Evolutionary conservation across 2,329 filamentous ascomycete species (phyloP), one percentile per base, ranked within the genome.

Genomic region (Westerdykella ornata): DNA sequence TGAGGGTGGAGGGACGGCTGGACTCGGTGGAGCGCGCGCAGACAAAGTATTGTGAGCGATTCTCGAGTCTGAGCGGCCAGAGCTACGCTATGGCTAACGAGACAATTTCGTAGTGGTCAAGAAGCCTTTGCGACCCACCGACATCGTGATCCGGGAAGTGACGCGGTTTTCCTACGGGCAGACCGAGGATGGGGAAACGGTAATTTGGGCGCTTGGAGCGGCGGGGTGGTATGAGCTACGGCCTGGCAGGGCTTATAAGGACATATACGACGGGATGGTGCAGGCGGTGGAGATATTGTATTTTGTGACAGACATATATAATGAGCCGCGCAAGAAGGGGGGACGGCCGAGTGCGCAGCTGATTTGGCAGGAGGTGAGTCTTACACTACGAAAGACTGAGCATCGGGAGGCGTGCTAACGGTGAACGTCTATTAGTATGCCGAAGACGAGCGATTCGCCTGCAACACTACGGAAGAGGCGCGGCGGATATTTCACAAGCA

Each of bases 191-290:
- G 72, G 72, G 0, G 68, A 71, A 14, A 71, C 77, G 3, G 70
- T 76, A n/a, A 68, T 85, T 20, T 88, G 84, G 84, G 79, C 82
- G 1, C 70, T 73, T 20, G 80, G 80, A 29, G 61, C 70, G 40
- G 75, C 80, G 11, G 83, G 82, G 34, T 87, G 82, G 81, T 86
- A 79, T 57, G 76, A 82, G 54, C 73, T 88, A 32, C 69, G 69
- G 22, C 82, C 84, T 1, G 68, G 75, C n/a, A 56, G 68, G 8
- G 60, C 66, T 2, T 88, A 85, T 59, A 65, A 67, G 38, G 52
- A 64, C 5, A 77, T 78, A 19, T 81, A 76, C 60, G 64, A 73
- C 20, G 69, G 73, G 36, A 84, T 84, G 72, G 71, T 75, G 38
- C 73, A 84, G 57, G 81, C 78, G 1, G 75, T 84, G 11, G 70